Base-by-base conservation (phyloP, 2,329 filamentous ascomycete species). In the Hyphodiscus sp. region DNA sequence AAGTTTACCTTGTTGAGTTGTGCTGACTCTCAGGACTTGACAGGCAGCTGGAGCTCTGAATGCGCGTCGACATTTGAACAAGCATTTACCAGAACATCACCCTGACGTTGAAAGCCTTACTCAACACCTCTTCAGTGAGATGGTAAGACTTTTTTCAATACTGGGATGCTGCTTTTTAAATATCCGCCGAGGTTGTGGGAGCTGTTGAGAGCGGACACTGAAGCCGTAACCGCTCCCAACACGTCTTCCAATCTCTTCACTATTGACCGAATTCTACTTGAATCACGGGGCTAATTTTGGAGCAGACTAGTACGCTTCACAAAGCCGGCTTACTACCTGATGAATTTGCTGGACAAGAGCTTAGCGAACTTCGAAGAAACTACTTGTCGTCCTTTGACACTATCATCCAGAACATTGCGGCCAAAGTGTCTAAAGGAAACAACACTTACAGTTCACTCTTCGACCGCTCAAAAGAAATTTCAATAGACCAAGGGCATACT, bases 341-440 rank as follows among this genome's bases (percentile, higher is more conserved):
- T 43, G 57, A 65, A 20, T 53, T 63, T 20, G 53, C 52, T 42
- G 51, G 46, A 11, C 51, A 47, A 38, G 47, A 60, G 26, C 47
- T 59, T 41, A 43, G 56, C 20, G 50, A 59, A 18, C 53, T 65
- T 33, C 59, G 58, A 29, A 46, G 47, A 7, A 42, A 47, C 16
- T 66, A 66, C 47, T 50, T 65, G 13, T 53, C 49, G 20, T 55
- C 58, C 5, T 66, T 68, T 45, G 62, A 67, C 49, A 45, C 49
- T 11, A 51, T 62, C 11, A 61, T 68, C 18, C 47, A 55, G 8
- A 62, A 59, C 43, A 56, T 62, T 48, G 61, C 62, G 41, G 51
- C 53, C 38, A 50, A 55, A 38, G 48, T 51, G n/a, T 20, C 51
- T 15, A 45, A 43, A 33, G 41, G 42, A 19, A 23, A 45, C 41